Base-by-base conservation (phyloP, 2,329 filamentous ascomycete genomes). In the Orbilia oligospora region DNA sequence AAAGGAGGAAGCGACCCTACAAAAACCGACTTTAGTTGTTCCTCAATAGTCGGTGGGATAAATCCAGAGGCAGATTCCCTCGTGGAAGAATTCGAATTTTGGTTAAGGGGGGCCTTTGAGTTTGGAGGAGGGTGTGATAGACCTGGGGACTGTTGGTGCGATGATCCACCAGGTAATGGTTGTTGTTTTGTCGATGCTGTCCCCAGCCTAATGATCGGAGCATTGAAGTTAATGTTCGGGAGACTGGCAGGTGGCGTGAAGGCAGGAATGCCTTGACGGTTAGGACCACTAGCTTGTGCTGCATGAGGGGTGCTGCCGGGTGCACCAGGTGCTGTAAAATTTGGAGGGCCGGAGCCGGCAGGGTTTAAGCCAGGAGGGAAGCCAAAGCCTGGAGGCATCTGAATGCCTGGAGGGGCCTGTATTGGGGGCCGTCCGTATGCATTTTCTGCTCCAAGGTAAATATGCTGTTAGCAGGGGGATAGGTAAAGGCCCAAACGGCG, bases 141-240 rank as follows among this genome's bases (percentile, higher is more conserved):
- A 30, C 38, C 38, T 14, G 56, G 30, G 0, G 69, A 36, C 41
- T 70, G 70, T 18, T 71, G 64, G 10, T 79, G 69, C 20, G 76
- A 46, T 22, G 49, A 36, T 30, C 44, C 41, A 41, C 61, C 48
- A 10, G 76, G 56, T 12, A 66, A 20, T 8, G 76, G 53, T 30
- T 70, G 76, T 27, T 90, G 87, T 83, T 93, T 93, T n/a, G 88
- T 85, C 1, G 90, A 89, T 3, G 91, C 89, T 0, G 94, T 95
- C 49, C 95, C 96, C 55, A 99, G 89, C 70, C 96, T 92, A 83
- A 99, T 98, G 77, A 98, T 94, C 71, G 95, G 94, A 41, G 96
- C 96, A 83, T 93, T 97, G 87, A 98, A 97, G 87, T 99, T 97
- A 87, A 99, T 97, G 84, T 97, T 97, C 65, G 95, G 94, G 88